phyloP scores from a whole-genome alignment of 371 early-diverging fungal species.

The Mortierella polycephala region DNA sequence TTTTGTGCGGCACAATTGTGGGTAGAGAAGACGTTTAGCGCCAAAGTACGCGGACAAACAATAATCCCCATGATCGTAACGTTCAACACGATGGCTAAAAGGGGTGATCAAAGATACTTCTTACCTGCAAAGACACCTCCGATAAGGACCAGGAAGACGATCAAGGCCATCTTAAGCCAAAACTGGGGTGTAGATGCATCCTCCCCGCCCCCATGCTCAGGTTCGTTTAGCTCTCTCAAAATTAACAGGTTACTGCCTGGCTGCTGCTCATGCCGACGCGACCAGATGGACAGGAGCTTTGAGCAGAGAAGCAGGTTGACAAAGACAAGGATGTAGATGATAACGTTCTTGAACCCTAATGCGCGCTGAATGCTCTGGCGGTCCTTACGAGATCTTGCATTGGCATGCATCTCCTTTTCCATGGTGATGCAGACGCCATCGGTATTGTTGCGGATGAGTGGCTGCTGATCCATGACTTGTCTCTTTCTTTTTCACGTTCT shows the following conservation, averaged over 20 bases:
- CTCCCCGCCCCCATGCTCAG: slow-evolving; percentile 24
- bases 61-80: neutral
- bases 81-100: too few relatives aligned
- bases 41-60: neutral
- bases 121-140: slow-evolving; percentile 52
- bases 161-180: slow-evolving; percentile 57
- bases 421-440: neutral
- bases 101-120: neutral
- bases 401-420: slow-evolving; percentile 2
- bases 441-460: neutral
- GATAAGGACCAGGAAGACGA: slow-evolving; percentile 41
- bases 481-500: too few relatives aligned
- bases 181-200: slow-evolving; percentile 40
- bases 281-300: slow-evolving; percentile 17
- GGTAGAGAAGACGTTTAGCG: neutral
- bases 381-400: slow-evolving; percentile 6
- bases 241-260: neutral
- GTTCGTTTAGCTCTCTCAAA: neutral
- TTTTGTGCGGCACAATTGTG: neutral
- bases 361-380: slow-evolving; percentile 17
- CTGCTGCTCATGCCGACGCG: slow-evolving; percentile 8
- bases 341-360: slow-evolving; percentile 33
- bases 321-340: slow-evolving; percentile 48
- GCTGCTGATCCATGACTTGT: neutral
- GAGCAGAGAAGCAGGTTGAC: slow-evolving; percentile 37